These are phyloP conservation scores for Trichothecium roseum DNA, from an alignment of 2,329 filamentous ascomycete genomes.

Conservation along the genomic window DNA sequence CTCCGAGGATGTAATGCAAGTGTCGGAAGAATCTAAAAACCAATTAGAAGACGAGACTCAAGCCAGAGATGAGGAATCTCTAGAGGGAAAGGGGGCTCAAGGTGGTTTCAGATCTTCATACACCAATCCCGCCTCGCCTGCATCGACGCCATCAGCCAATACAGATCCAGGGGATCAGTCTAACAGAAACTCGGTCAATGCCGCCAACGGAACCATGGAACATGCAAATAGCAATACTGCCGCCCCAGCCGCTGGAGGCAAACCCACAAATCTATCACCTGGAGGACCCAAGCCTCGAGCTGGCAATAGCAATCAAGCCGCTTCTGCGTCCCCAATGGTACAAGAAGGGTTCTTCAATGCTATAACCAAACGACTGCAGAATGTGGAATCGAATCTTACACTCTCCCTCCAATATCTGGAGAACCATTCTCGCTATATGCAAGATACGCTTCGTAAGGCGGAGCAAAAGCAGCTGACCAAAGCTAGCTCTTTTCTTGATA, in stretches of 20 bases:
- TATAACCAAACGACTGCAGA: constrained; percentile 82
- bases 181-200: background rate
- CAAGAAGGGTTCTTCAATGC: constrained; percentile 98
- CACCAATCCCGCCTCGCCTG: no score
- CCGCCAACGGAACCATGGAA: background rate
- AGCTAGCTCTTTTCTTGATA: constrained; percentile 69
- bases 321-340: constrained; percentile 57
- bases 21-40: no score
- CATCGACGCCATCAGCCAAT: no score
- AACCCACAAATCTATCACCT: background rate
- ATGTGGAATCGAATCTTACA: constrained; percentile 86
- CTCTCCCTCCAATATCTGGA: constrained; percentile 93
- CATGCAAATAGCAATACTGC: background rate
- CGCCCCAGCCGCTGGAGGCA: background rate
- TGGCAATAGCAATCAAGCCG: constrained; percentile 12
- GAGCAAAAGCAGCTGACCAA: constrained; percentile 83
- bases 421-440: constrained; percentile 82
- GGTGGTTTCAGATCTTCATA: no score
- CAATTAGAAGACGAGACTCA: no score
- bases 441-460: constrained; percentile 76
- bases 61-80: no score
- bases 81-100: no score
- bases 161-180: background rate
- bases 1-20: no score
- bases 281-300: constrained; percentile 16